Evolutionary conservation across 352 stramenopile species (phyloP), one percentile per base, ranked within the genome.

Genomic region (Halophytophthora batemanensis): DNA sequence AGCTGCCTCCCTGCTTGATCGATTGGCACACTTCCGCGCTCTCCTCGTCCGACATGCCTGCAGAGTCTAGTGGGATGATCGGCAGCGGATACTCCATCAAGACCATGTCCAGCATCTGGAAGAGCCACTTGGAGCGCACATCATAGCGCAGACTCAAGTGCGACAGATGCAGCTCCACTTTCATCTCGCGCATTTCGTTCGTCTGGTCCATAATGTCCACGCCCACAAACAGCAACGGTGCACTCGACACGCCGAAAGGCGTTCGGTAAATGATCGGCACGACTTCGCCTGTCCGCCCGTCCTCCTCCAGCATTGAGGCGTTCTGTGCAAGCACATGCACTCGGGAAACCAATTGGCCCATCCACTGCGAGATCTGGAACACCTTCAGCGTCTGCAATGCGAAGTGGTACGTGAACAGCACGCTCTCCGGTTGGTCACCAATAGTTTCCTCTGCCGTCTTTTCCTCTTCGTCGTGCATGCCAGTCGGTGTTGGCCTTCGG

Each of bases 121-220:
- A 69, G 28, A 92, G 57, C 82, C 85, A 95, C 55, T 84, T 90
- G 11, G 85, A 93, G 2, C 69, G 64, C 35, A 90, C 81, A 23
- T 93, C 80, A 53, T 93, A 92, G 18, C 85, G 78, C 50, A 89
- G 65, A 53, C 79, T 93, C 19, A 90, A 57, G 48, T 95, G 82
- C 31, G 85, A 95, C 25, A 92, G 65, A 31, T 95, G 81, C n/a
- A 95, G 55, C 29, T 92, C 82, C 1, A 92, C 75, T 54, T 89
- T 92, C 70, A 92, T 93, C 40, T 95, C 85, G 0, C 85, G 71
- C 85, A 95, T 95, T 38, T 90, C 82, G 59, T 92, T 85, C 8
- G 85, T 91, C 46, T 91, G 77, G 37, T 93, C 81, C 39, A 73
- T 45, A 18, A 92, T 88, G 25, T 93, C 82, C 23, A 91, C 71